Evolutionary conservation across 108 stramenopile genomes (phyloP).

Genomic region (Fragilaria crotonensis): DNA sequence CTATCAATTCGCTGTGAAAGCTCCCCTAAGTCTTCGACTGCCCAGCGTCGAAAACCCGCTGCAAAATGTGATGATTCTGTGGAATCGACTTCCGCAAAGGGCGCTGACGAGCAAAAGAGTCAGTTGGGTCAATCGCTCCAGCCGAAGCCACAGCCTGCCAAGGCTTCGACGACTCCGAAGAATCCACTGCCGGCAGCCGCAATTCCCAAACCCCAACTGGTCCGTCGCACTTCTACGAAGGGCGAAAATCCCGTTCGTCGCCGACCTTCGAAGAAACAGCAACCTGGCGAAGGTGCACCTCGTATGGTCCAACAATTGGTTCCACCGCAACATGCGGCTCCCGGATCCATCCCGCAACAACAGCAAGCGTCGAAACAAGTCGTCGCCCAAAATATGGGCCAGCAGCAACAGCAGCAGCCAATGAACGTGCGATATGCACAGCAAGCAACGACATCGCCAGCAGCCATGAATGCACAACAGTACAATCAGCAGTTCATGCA

Average conservation of each 20-base stretch:
- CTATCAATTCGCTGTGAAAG: constrained; percentile 9
- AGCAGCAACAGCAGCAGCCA: not conserved
- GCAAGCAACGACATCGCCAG: not conserved
- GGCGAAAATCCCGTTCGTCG: too few relatives aligned
- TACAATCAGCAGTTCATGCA: not conserved
- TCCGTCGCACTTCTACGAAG: too few relatives aligned
- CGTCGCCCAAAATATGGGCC: not conserved
- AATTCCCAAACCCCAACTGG: too few relatives aligned
- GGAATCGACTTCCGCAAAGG: not conserved
- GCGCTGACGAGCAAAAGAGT: not conserved
- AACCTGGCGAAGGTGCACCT: too few relatives aligned
- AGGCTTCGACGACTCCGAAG: not conserved
- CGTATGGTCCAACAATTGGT: too few relatives aligned
- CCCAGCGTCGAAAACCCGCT: too few relatives aligned
- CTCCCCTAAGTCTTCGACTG: not conserved
- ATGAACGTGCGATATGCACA: not conserved
- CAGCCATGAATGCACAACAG: not conserved
- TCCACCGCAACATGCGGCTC: too few relatives aligned
- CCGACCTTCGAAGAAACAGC: too few relatives aligned
- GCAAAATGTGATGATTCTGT: too few relatives aligned
- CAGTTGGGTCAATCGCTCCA: not conserved
- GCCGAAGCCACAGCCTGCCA: not conserved
- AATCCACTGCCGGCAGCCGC: not conserved
- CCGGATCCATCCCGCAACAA: too few relatives aligned
- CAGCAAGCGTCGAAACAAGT: not conserved